Evolutionary conservation across 441 rosid genomes (phyloP).

Genomic region (Omphalea diandra): DNA sequence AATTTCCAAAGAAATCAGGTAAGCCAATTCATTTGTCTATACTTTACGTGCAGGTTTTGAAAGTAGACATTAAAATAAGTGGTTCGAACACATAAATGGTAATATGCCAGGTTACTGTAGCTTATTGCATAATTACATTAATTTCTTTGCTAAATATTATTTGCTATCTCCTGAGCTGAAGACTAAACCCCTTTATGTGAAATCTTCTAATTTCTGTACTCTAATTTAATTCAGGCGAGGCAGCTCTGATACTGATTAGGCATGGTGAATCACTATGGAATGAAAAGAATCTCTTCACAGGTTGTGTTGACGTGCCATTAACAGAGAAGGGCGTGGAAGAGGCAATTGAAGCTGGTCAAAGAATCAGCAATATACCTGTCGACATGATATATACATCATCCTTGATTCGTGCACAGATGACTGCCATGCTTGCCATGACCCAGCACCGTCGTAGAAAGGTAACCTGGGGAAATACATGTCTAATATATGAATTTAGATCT

Average conservation of each 20-base stretch:
- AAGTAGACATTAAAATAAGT: neutral
- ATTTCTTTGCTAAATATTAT: neutral
- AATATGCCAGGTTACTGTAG: neutral
- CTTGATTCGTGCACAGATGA: constrained; percentile 94
- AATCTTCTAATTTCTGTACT: constrained; percentile 15
- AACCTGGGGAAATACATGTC: constrained; percentile 6
- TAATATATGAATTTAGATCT: neutral
- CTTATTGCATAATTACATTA: neutral
- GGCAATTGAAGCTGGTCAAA: constrained; percentile 96
- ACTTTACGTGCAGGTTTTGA: constrained; percentile 8
- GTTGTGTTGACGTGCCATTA: constrained; percentile 93
- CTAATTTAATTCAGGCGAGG: constrained; percentile 55
- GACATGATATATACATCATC: constrained; percentile 90
- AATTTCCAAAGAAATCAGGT: constrained; percentile 62
- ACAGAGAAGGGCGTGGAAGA: constrained; percentile 89
- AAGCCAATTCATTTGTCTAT: constrained; percentile 22
- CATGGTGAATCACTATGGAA: constrained; percentile 98
- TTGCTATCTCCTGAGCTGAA: neutral
- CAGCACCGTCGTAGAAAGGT: constrained; percentile 96
- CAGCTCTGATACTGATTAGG: constrained; percentile 79
- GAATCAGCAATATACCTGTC: constrained; percentile 90
- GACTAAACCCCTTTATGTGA: constrained; percentile 7
- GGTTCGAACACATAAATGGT: neutral
- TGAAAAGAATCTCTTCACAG: constrained; percentile 93
- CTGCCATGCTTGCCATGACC: constrained; percentile 98